Conservation (phyloP, 371 early-diverging fungal genomes). For the Lichtheimia corymbifera region DNA sequence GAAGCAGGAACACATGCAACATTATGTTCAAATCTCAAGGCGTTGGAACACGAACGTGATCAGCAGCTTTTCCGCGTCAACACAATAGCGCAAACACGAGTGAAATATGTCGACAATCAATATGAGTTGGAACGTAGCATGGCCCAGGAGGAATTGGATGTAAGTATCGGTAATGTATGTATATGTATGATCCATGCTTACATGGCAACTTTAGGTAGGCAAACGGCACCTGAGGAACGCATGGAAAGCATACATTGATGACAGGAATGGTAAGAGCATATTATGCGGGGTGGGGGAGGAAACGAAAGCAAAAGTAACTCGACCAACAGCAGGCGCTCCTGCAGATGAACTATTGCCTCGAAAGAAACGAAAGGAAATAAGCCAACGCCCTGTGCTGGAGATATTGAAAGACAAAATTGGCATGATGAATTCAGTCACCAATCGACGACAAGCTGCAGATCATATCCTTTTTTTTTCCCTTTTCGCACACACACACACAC, state of each 20-base stretch:
- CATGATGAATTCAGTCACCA: conserved; percentile 1
- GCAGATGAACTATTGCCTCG: background rate
- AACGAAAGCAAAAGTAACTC: background rate
- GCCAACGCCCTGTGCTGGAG: background rate
- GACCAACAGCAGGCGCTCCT: background rate
- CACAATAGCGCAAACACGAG: background rate
- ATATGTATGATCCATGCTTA: background rate
- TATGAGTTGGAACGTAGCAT: background rate
- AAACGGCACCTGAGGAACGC: background rate
- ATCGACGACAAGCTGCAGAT: background rate
- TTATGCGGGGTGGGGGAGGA: background rate
- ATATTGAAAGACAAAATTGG: background rate
- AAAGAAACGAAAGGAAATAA: background rate
- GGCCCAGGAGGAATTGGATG: background rate
- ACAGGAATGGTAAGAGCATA: background rate
- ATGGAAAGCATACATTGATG: background rate
- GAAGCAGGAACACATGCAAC: background rate
- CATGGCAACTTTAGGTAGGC: background rate
- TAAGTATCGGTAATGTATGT: background rate
- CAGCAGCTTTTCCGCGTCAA: background rate
- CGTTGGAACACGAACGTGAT: background rate
- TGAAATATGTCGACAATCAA: background rate
- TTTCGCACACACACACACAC: too few species aligned
- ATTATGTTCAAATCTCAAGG: background rate
- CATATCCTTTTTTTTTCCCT: background rate